A percentile compares a stretch with the other conserved stretches of the same genome.
Evolutionary conservation across 169 alveolate species (phyloP).

Genomic region (Plasmodium inui): DNA sequence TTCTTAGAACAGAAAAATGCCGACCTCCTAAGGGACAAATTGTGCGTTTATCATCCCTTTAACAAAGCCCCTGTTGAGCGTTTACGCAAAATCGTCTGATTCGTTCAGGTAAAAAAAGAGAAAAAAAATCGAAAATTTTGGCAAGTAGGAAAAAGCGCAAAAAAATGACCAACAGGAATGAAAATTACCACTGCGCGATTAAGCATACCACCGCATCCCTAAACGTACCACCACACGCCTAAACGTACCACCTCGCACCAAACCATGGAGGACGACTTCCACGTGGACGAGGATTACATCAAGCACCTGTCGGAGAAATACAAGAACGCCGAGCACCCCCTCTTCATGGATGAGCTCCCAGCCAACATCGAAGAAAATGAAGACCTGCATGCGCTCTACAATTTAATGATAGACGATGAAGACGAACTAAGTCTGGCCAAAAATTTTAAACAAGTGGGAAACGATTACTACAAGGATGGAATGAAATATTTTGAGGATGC

Average conservation of each 20-base stretch:
- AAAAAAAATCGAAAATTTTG: neutral
- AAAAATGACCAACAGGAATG: neutral
- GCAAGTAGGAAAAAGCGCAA: neutral
- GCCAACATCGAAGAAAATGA: conserved; percentile 65
- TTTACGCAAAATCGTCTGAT: neutral
- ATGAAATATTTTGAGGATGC: conserved; percentile 68
- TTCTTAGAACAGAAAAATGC: neutral
- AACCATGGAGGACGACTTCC: conserved; percentile 46
- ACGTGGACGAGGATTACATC: conserved; percentile 51
- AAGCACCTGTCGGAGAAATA: conserved; percentile 51
- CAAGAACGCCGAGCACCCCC: conserved; percentile 61
- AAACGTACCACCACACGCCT: neutral
- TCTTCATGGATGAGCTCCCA: conserved; percentile 70
- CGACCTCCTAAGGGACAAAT: neutral
- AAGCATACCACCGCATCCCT: no score
- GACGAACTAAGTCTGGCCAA: conserved; percentile 52
- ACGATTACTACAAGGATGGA: conserved; percentile 62
- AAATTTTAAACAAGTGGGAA: conserved; percentile 66
- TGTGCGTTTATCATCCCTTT: neutral
- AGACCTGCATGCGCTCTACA: conserved; percentile 55
- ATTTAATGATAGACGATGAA: conserved; percentile 48
- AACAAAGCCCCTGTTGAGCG: neutral
- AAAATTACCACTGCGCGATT: neutral
- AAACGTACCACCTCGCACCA: neutral
- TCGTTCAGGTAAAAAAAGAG: neutral